Evolutionary conservation across 2,329 filamentous ascomycete species (phyloP).

Genomic region (Tolypocladium guangdongense): DNA sequence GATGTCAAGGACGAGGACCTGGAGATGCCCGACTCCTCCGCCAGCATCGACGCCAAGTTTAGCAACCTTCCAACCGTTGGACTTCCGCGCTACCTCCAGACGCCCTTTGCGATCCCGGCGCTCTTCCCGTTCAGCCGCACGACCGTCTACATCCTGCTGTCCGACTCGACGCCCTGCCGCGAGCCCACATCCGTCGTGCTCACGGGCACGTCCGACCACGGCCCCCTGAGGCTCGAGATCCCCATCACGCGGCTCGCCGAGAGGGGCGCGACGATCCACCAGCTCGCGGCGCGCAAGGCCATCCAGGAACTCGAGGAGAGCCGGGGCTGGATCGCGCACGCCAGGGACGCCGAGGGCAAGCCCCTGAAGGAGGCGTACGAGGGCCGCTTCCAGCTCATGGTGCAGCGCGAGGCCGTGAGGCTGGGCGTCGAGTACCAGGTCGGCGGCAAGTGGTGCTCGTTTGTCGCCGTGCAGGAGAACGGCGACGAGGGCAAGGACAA

Average conservation of each 20-base stretch:
- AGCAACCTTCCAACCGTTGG: slow-evolving; percentile 41
- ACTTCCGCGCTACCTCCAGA: slow-evolving; percentile 49
- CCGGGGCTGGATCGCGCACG: slow-evolving; percentile 52
- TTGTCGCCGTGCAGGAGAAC: slow-evolving; percentile 51
- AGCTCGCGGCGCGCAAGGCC: slow-evolving; percentile 58
- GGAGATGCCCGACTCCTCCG: slow-evolving; percentile 12
- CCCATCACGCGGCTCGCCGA: slow-evolving; percentile 40
- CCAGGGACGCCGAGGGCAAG: slow-evolving; percentile 31
- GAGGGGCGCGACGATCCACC: slow-evolving; percentile 49
- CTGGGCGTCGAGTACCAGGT: slow-evolving; percentile 58
- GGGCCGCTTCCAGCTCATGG: slow-evolving; percentile 45
- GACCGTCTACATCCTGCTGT: slow-evolving; percentile 54
- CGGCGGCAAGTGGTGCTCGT: slow-evolving; percentile 60
- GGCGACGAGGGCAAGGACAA: slow-evolving; percentile 1
- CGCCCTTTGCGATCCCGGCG: slow-evolving; percentile 50
- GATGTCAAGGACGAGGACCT: slow-evolving; percentile 31
- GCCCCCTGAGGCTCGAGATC: slow-evolving; percentile 52
- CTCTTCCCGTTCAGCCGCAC: slow-evolving; percentile 58
- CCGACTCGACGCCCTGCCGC: slow-evolving; percentile 30
- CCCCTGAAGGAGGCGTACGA: slow-evolving; percentile 34
- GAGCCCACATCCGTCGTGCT: slow-evolving; percentile 44
- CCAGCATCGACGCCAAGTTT: slow-evolving; percentile 22
- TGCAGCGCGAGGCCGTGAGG: slow-evolving; percentile 54
- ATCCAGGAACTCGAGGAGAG: slow-evolving; percentile 60
- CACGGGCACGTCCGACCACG: slow-evolving; percentile 42